Evolutionary conservation across 2,329 filamentous ascomycete species (phyloP), one percentile per base, ranked within the genome.

Genomic region (Botryotinia calthae): DNA sequence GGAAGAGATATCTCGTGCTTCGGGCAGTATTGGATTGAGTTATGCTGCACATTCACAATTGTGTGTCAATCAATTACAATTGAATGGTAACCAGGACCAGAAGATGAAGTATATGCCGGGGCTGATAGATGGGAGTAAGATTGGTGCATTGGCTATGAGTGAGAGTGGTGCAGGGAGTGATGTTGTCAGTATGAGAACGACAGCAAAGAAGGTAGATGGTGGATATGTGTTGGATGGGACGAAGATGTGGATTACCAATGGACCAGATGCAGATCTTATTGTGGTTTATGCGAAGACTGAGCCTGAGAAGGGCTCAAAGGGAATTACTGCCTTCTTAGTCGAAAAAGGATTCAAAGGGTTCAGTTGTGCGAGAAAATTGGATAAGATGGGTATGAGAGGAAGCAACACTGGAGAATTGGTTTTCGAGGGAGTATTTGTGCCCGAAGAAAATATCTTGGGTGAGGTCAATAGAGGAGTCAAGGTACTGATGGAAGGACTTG

Each of bases 171-270:
- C 95, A 0, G 95, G 95, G 22, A 95, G 91, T 77, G 95, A 99
- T 83, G 95, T 99, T 5, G 95, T 99, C 42, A 93, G 92, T 82
- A 98, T 98, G 95, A 93, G 95, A 81, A 97, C 91, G 62, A 91
- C 89, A 4, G 95, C 95, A 0, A 92, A 89, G 81, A 86, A 88
- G 76, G 92, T 93, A 18, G 92, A 96, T 78, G 95, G 94, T 51
- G 95, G 95, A 42, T 98, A 92, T 82, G 75, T 95, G 31, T 85
- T 99, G 72, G 94, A 95, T 79, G 95, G 79, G 2, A 79, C 78
- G 0, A 80, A 99, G 87, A 98, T 98, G 95, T 99, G 95, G 95
- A 99, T 99, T 81, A 99, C 95, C 75, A 99, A 99, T 83, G 93
- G 95, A 7, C 95, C 95, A 0, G 95, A 98, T 81, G 96, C 96